phyloP scores from a whole-genome alignment of 177 flowering plant genomes.

The Telopea speciosissima region DNA sequence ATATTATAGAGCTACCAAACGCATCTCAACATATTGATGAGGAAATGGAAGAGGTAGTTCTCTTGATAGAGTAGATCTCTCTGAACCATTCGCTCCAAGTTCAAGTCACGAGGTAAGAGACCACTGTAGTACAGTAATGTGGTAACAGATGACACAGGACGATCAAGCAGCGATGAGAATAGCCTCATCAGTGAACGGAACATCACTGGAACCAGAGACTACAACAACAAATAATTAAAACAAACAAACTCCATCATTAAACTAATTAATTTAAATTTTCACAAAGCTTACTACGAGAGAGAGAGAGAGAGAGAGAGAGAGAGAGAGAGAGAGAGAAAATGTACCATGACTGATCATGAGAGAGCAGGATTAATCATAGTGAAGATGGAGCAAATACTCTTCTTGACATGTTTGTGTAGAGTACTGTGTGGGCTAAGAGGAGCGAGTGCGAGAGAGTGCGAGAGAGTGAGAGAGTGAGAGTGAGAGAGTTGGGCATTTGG shows the following conservation, averaged over 20 bases:
- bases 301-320: constrained; percentile 6
- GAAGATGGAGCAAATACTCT: not conserved
- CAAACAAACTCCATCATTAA: too few species aligned
- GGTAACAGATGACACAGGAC: constrained; percentile 43
- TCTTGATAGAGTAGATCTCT: constrained; percentile 35
- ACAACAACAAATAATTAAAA: constrained; percentile 21
- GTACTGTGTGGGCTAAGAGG: not conserved
- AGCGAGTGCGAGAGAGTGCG: too few species aligned
- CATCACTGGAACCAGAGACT: constrained; percentile 45
- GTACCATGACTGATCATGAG: constrained; percentile 8
- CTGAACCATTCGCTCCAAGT: constrained; percentile 38
- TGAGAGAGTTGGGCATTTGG: not conserved
- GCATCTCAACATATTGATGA: constrained; percentile 51
- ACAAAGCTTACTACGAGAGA: not conserved
- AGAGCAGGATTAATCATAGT: not conserved
- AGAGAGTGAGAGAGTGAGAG: too few species aligned
- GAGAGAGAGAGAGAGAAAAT: constrained; percentile 5
- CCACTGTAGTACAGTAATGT: constrained; percentile 57
- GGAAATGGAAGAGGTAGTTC: constrained; percentile 47
- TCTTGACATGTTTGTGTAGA: not conserved
- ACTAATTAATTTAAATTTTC: not conserved
- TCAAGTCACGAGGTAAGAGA: constrained; percentile 42
- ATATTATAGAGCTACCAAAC: too few species aligned
- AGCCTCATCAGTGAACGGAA: constrained; percentile 46
- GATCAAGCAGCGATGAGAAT: constrained; percentile 22